These are phyloP conservation scores for Hortaea werneckii DNA, from an alignment of 2,329 filamentous ascomycete genomes.

Conservation along the genomic window DNA sequence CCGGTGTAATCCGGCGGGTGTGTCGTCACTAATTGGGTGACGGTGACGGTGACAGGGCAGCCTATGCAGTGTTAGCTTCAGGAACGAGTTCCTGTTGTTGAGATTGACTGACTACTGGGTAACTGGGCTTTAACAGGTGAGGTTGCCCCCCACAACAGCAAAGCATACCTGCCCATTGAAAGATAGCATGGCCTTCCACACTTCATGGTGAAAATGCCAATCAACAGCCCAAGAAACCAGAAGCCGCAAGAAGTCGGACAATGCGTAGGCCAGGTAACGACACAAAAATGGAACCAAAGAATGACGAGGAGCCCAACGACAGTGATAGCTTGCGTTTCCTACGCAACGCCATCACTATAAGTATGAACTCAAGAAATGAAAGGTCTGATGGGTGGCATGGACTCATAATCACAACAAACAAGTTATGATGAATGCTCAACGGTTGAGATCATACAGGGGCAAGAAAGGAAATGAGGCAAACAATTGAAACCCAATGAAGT, in stretches of 20 bases:
- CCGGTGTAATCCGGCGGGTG: slow-evolving; percentile 11
- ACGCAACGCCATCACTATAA: slow-evolving; percentile 17
- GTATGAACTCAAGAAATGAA: slow-evolving; percentile 10
- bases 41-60: slow-evolving; percentile 7
- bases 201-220: too few species aligned
- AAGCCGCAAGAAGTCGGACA: background rate
- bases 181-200: too few species aligned
- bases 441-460: too few species aligned
- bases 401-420: background rate
- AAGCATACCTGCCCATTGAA: too few species aligned
- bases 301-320: slow-evolving; percentile 1
- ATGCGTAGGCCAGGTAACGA: background rate
- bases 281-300: background rate
- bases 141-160: too few species aligned
- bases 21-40: slow-evolving; percentile 3
- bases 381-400: background rate
- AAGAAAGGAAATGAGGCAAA: too few species aligned
- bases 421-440: background rate
- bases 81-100: too few species aligned
- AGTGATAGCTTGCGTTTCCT: slow-evolving; percentile 11
- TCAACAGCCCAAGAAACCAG: too few species aligned
- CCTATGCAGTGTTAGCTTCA: slow-evolving; percentile 3
- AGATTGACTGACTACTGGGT: too few species aligned
- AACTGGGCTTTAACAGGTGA: too few species aligned
- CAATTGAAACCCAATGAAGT: too few species aligned